Percentiles rank a stretch among this genome's conserved stretches.
phyloP scores from a whole-genome alignment of 768 basidiomycete species.

The Boletales sp. region DNA sequence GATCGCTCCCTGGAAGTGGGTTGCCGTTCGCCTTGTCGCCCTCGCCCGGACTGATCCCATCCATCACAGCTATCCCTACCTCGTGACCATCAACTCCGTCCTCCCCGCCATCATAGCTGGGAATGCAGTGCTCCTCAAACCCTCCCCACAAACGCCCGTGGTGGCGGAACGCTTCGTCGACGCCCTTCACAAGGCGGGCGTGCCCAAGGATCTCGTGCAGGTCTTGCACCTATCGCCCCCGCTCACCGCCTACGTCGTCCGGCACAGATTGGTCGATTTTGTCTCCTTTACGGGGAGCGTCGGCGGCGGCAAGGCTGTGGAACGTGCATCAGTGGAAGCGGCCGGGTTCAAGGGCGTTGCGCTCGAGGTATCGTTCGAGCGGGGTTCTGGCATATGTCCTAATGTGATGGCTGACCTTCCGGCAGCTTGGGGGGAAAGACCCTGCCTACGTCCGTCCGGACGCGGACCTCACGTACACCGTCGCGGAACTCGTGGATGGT shows the following conservation, averaged over 20 bases:
- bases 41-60: not conserved
- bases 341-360: conserved; percentile 82
- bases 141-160: conserved; percentile 93
- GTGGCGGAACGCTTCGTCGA: conserved; percentile 76
- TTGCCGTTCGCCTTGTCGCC: conserved; percentile 5
- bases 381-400: not conserved
- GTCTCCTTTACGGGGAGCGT: conserved; percentile 93
- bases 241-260: conserved; percentile 56
- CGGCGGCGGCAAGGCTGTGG: conserved; percentile 68
- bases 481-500: conserved; percentile 89
- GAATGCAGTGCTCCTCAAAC: conserved; percentile 89
- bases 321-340: conserved; percentile 61
- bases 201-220: conserved; percentile 71
- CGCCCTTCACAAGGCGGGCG: conserved; percentile 70
- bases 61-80: conserved; percentile 71
- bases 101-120: conserved; percentile 89
- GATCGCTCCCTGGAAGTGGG: conserved; percentile 91
- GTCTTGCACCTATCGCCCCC: conserved; percentile 69
- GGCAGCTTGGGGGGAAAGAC: conserved; percentile 92
- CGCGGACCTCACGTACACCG: conserved; percentile 80
- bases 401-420: conserved; percentile 5
- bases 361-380: conserved; percentile 56
- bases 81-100: conserved; percentile 87
- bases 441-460: conserved; percentile 92
- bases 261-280: conserved; percentile 69